Conservation (phyloP, 192 early-diverging fungal genomes). For the Mortierella claussenii region DNA sequence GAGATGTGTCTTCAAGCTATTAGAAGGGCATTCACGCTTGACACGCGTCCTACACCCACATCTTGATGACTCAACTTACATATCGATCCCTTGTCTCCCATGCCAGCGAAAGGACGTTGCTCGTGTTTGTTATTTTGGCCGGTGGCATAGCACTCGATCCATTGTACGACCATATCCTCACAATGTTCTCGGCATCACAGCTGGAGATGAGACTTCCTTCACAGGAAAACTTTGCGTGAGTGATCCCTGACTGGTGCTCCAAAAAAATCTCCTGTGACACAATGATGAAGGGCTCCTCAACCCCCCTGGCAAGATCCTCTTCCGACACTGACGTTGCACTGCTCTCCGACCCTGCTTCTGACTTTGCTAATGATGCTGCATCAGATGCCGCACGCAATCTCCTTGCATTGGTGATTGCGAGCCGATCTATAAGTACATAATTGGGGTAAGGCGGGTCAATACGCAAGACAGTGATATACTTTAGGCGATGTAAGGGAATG, state of each 20-base stretch:
- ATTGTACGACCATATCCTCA: slow-evolving; percentile 56
- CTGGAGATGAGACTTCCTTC: slow-evolving; percentile 68
- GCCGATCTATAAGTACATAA: slow-evolving; percentile 10
- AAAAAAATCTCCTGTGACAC: slow-evolving; percentile 64
- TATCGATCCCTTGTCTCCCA: slow-evolving; percentile 51
- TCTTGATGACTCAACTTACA: no score
- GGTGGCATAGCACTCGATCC: slow-evolving; percentile 45
- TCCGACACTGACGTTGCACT: slow-evolving; percentile 26
- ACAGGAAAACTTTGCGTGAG: slow-evolving; percentile 64
- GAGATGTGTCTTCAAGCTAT: background rate
- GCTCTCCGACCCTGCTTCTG: slow-evolving; percentile 27
- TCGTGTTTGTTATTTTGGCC: slow-evolving; percentile 37
- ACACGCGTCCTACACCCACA: no score
- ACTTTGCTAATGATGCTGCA: slow-evolving; percentile 41
- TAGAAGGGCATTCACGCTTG: background rate
- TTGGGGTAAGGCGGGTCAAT: background rate
- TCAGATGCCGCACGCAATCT: slow-evolving; percentile 42
- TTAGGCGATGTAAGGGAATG: no score
- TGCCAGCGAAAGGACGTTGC: slow-evolving; percentile 40
- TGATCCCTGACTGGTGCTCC: slow-evolving; percentile 68
- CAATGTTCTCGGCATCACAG: slow-evolving; percentile 70
- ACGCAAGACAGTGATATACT: no score
- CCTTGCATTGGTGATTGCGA: slow-evolving; percentile 34
- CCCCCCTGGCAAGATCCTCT: slow-evolving; percentile 17
- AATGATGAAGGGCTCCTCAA: slow-evolving; percentile 43